Base-by-base conservation (phyloP, 2,329 filamentous ascomycete genomes). In the Diaporthe sp. region DNA sequence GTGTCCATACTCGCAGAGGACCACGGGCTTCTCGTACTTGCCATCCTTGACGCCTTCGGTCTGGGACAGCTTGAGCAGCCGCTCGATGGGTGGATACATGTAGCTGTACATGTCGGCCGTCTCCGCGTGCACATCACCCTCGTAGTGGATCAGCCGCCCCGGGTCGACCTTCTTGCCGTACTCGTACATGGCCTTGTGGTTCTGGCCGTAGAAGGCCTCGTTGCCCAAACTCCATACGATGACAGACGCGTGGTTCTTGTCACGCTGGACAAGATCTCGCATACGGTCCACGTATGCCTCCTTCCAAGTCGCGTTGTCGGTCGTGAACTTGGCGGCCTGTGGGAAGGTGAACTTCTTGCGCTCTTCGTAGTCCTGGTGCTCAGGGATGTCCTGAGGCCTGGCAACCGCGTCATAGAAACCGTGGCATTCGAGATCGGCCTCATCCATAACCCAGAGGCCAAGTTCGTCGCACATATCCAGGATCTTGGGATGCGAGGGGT, bases 211-310 rank as follows among this genome's bases (percentile, higher is more conserved):
- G 79, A 93, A 94, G 0, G 92, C 89, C 80, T 95, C 93, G 78
- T 95, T 95, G 0, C 93, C 93, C 0, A 95, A 85, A 61, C 90
- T 92, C 93, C 93, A 95, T 55, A 94, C 89, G 66, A 95, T 90
- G 67, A 95, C 86, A n/a, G 88, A 92, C 0, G 93, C 82, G 77
- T 94, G 91, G 74, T 94, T 92, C 82, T 93, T 93, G 81, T 94
- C 92, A 22, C 93, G 87, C 78, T 91, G 87, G 0, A 95, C 86
- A 72, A 94, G 82, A 72, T 93, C 90, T 42, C 86, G 82, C 73
- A 91, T 90, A 4, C 93, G 89, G 80, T 95, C 93, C 1, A 95
- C 79, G 76, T 95, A 95, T 0, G 92, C 91, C 1, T 86, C 86
- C 72, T 84, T 86, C 92, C 91, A 93, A 0, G 84, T 83, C 2